Evolutionary conservation across 345 rosid species (phyloP).

Genomic region (Zanthoxylum bungeanum): DNA sequence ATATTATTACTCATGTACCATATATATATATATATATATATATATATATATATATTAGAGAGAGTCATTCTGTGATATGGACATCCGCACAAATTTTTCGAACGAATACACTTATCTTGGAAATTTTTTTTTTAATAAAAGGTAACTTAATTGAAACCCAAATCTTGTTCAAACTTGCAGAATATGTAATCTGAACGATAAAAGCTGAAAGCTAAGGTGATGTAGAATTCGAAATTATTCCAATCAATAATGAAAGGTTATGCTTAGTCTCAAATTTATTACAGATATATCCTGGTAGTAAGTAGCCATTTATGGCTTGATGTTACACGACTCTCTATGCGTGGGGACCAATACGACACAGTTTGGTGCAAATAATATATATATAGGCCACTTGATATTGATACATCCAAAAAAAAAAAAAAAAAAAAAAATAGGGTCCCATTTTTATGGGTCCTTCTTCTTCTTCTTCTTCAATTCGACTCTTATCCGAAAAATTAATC

Average conservation of each 20-base stretch:
- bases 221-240: not conserved
- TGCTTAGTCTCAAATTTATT: constrained; percentile 6
- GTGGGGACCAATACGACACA: constrained; percentile 27
- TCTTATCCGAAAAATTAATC: constrained; percentile 26
- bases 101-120: no score
- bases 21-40: no score
- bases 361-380: constrained; percentile 27
- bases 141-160: not conserved
- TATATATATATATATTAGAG: no score
- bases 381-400: constrained; percentile 9
- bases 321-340: not conserved
- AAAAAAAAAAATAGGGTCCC: no score
- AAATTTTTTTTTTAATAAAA: no score
- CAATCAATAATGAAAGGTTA: constrained; percentile 14
- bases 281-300: constrained; percentile 18
- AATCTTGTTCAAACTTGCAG: not conserved
- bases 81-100: no score
- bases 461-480: constrained; percentile 13
- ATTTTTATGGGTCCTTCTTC: constrained; percentile 18
- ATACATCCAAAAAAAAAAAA: no score
- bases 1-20: no score
- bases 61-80: no score
- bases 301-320: constrained; percentile 22
- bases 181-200: not conserved
- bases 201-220: not conserved